These are phyloP conservation scores for Clonostachys byssicola DNA, from an alignment of 2,329 filamentous ascomycete genomes.

Conservation along the genomic window DNA sequence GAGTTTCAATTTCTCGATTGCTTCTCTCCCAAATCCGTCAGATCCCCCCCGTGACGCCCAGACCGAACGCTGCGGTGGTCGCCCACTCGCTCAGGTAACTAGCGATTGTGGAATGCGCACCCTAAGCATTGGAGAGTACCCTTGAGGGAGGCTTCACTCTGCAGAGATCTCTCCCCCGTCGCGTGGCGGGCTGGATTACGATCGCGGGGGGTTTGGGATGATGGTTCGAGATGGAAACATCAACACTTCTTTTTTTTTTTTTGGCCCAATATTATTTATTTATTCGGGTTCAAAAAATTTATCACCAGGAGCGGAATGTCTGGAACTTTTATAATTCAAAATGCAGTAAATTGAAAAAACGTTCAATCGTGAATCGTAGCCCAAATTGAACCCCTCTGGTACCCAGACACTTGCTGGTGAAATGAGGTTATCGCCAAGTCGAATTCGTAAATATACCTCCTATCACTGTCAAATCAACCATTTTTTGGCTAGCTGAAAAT, in stretches of 20 bases:
- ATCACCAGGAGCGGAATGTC: neutral
- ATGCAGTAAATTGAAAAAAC: neutral
- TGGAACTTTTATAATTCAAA: neutral
- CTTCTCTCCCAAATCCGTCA: slow-evolving; percentile 49
- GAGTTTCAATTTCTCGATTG: slow-evolving; percentile 47
- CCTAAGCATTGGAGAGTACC: slow-evolving; percentile 66
- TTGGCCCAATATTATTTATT: slow-evolving; percentile 10
- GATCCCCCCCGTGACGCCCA: slow-evolving; percentile 57
- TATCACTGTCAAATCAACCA: neutral
- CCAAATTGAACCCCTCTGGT: neutral
- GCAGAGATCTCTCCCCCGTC: slow-evolving; percentile 68
- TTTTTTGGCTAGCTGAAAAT: neutral
- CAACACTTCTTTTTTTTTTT: slow-evolving; percentile 37
- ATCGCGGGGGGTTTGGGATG: slow-evolving; percentile 53
- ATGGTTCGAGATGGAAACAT: slow-evolving; percentile 48
- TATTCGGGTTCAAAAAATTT: neutral
- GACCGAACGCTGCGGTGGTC: slow-evolving; percentile 64
- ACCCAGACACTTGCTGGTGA: neutral
- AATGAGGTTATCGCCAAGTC: slow-evolving; percentile 8
- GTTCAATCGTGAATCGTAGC: neutral
- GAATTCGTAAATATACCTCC: neutral
- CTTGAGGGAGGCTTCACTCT: slow-evolving; percentile 72
- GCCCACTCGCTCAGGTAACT: slow-evolving; percentile 64
- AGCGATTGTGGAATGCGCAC: slow-evolving; percentile 52
- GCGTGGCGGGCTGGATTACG: slow-evolving; percentile 68